A percentile compares a stretch with the other conserved stretches of the same genome.
These are phyloP conservation scores for Ophiostoma sp. DNA, from an alignment of 2,329 filamentous ascomycete genomes.

Conservation along the genomic window DNA sequence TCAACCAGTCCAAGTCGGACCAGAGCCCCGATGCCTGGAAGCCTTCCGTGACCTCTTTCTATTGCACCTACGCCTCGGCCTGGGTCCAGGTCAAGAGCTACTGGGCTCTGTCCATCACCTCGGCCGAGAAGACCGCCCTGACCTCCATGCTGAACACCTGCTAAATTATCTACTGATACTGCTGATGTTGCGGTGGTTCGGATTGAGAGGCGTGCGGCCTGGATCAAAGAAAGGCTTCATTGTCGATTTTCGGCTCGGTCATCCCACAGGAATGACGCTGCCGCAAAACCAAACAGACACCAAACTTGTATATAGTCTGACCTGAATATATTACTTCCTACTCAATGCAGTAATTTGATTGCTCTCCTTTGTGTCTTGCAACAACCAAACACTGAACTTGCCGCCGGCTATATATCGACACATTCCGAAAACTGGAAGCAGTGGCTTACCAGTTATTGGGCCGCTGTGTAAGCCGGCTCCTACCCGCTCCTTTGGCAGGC, in stretches of 20 bases:
- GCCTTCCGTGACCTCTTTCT: conserved; percentile 61
- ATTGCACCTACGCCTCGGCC: conserved; percentile 71
- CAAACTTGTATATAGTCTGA: conserved; percentile 10
- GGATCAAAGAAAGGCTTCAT: background rate
- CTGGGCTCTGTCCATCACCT: conserved; percentile 63
- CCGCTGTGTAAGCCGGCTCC: background rate
- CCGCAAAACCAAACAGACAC: background rate
- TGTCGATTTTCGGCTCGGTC: background rate
- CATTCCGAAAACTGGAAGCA: background rate
- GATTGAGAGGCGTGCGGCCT: background rate
- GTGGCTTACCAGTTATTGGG: background rate
- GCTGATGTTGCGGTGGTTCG: background rate
- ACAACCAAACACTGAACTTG: background rate
- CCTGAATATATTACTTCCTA: background rate
- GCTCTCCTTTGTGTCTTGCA: background rate
- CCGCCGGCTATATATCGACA: background rate
- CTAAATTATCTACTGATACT: conserved; percentile 10
- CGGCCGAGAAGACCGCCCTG: conserved; percentile 65
- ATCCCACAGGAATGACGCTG: background rate
- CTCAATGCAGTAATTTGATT: background rate
- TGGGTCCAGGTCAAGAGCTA: conserved; percentile 76
- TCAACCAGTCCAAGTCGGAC: conserved; percentile 72
- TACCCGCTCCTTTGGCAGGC: background rate
- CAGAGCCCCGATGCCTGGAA: conserved; percentile 70
- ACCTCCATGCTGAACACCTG: conserved; percentile 61